Evolutionary conservation across 176 grass and related monocot species (phyloP), one percentile per base, ranked within the genome.

Genomic region (Bolboschoenus planiculmis): DNA sequence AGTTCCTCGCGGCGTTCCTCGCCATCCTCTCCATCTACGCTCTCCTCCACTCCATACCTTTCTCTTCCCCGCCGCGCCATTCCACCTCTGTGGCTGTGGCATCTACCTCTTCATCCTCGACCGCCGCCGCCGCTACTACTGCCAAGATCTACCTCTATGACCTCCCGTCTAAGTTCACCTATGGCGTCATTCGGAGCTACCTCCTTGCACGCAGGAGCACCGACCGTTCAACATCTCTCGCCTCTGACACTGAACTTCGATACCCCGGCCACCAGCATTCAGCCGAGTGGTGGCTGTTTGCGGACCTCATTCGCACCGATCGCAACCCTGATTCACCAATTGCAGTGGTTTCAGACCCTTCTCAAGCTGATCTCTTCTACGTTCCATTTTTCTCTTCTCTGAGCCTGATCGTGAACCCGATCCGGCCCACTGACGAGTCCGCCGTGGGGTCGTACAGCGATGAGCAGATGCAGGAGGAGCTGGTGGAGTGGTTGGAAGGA

Each of bases 371-470:
- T 78, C 89, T 98, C 90, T 98, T 98, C 84, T 98, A 98, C 68
- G 92, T 95, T 37, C 90, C 95, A 4, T 98, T 95, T 84, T 95
- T 98, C 87, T 98, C 95, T 23, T 95, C 95, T 24, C 87, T 98
- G 75, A 98, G 95, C 87, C 89, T 98, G 56, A 85, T 95, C 27
- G 95, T 98, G 72, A 98, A 98, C 56, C 95, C 95, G 5, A 95
- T 95, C 60, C 86, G 87, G 0, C 60, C 88, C 2, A 33, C 87
- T 2, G 65, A 78, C 0, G 87, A 82, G 10, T 84, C 79, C 10
- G 80, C 64, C 36, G 83, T 78, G 3, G 73, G 65, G 47, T 84
- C 67, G 35, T 98, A 98, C 72, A 95, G 78, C 47, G 92, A 98
- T 50, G 92, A 95, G 81, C 75, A 78, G 21, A 88, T 85, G 85